Percentiles rank a stretch among this genome's conserved stretches.
Conservation (phyloP, 805 yeast species). For the Schwanniomyces sp. region DNA sequence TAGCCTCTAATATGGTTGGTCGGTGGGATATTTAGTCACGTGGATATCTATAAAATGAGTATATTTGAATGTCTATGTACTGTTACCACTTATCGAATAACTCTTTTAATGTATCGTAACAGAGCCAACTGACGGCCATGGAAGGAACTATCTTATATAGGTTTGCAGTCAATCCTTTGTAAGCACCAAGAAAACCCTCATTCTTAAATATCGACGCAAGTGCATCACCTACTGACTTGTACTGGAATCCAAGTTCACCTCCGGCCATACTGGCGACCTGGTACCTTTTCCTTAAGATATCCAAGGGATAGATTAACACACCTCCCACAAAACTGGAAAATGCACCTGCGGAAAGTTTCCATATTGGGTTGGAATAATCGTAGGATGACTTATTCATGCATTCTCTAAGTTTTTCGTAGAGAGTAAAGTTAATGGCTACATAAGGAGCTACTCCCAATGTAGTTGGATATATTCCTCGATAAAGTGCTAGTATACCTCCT, state of each 20-base stretch:
- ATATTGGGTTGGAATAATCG: slow-evolving; percentile 45
- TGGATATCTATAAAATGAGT: slow-evolving; percentile 5
- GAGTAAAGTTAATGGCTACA: slow-evolving; percentile 88
- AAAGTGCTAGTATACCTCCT: slow-evolving; percentile 79
- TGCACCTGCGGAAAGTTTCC: slow-evolving; percentile 79
- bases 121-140: slow-evolving; percentile 94
- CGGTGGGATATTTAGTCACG: slow-evolving; percentile 4
- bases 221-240: slow-evolving; percentile 76
- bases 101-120: slow-evolving; percentile 70
- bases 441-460: slow-evolving; percentile 94
- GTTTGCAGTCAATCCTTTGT: slow-evolving; percentile 76
- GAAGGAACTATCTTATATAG: slow-evolving; percentile 89
- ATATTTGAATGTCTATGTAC: neutral
- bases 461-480: slow-evolving; percentile 88
- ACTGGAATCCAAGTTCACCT: slow-evolving; percentile 78
- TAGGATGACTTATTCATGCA: slow-evolving; percentile 33
- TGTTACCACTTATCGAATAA: slow-evolving; percentile 29
- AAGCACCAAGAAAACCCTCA: slow-evolving; percentile 76
- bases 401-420: slow-evolving; percentile 80
- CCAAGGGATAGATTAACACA: slow-evolving; percentile 87
- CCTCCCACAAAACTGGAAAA: slow-evolving; percentile 88
- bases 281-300: slow-evolving; percentile 81
- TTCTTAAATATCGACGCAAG: slow-evolving; percentile 60
- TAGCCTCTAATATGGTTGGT: slow-evolving; percentile 12
- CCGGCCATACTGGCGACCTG: slow-evolving; percentile 86